A percentile compares a stretch with the other conserved stretches of the same genome.
phyloP scores from a whole-genome alignment of 2,329 filamentous ascomycete species.

The Clarireedia monteithiana region DNA sequence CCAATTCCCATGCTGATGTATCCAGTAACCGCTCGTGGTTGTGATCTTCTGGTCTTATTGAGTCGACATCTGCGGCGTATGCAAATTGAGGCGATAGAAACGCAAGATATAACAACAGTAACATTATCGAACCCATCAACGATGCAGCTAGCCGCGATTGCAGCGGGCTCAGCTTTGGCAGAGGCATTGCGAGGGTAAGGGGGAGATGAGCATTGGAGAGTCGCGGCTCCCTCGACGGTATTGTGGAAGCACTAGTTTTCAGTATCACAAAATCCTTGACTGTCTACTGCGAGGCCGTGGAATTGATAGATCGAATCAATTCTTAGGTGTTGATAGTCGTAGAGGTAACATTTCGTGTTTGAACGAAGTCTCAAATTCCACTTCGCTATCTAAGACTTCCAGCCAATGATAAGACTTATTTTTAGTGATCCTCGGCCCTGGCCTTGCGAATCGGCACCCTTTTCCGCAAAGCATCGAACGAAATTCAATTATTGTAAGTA shows the following conservation, averaged over 20 bases:
- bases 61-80: conserved; percentile 50
- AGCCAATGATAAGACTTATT: conserved; percentile 6
- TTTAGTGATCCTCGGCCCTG: background rate
- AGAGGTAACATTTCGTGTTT: conserved; percentile 3
- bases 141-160: conserved; percentile 68
- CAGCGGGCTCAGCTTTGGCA: conserved; percentile 51
- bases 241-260: background rate
- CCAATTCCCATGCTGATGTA: conserved; percentile 25
- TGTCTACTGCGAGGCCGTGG: background rate
- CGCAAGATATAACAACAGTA: conserved; percentile 53
- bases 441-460: too few species aligned
- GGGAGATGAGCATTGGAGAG: conserved; percentile 6
- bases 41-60: conserved; percentile 37
- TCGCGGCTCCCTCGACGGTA: background rate
- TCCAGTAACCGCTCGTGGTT: conserved; percentile 39
- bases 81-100: conserved; percentile 53
- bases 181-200: conserved; percentile 22
- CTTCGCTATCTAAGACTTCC: conserved; percentile 1
- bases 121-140: conserved; percentile 49
- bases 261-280: background rate
- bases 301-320: background rate
- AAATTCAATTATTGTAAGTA: background rate
- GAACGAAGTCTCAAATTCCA: conserved; percentile 4
- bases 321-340: background rate
- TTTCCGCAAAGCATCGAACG: background rate